These are phyloP conservation scores for Serpula lacrymans DNA, from an alignment of 768 basidiomycete species.

Conservation along the genomic window DNA sequence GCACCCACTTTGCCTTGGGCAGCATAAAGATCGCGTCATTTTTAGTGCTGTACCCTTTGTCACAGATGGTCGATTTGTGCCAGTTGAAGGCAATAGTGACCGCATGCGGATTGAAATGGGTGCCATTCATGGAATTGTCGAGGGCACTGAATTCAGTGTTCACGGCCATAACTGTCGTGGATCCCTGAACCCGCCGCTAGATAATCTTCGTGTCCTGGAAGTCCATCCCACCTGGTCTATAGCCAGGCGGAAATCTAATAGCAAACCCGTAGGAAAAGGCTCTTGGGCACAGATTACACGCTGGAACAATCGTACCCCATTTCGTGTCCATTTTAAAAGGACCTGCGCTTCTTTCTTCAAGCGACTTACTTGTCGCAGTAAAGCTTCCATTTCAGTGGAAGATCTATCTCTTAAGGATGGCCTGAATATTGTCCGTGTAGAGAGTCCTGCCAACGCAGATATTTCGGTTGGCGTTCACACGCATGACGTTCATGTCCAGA, in stretches of 20 bases:
- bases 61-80: constrained; percentile 44
- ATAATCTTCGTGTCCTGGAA: constrained; percentile 46
- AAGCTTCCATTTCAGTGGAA: constrained; percentile 26
- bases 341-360: constrained; percentile 46
- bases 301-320: constrained; percentile 55
- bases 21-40: constrained; percentile 43
- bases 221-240: constrained; percentile 59
- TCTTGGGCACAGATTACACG: constrained; percentile 54
- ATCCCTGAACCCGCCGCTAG: constrained; percentile 53
- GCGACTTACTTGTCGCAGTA: constrained; percentile 35
- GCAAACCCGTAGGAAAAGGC: constrained; percentile 30
- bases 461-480: constrained; percentile 45
- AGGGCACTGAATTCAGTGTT: constrained; percentile 58
- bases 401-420: constrained; percentile 33
- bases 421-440: constrained; percentile 45
- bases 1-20: constrained; percentile 48
- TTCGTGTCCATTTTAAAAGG: constrained; percentile 50
- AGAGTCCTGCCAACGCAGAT: constrained; percentile 42
- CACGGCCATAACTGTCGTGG: constrained; percentile 61
- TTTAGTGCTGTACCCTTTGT: constrained; percentile 58
- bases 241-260: constrained; percentile 38
- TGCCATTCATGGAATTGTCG: constrained; percentile 58
- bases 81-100: constrained; percentile 38
- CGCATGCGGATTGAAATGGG: constrained; percentile 53
- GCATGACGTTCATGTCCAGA: constrained; percentile 39